A percentile compares a stretch with the other conserved stretches of the same genome.
These are phyloP conservation scores for Scheffersomyces insectosa DNA, from an alignment of 1,139 yeast genomes.

Conservation along the genomic window DNA sequence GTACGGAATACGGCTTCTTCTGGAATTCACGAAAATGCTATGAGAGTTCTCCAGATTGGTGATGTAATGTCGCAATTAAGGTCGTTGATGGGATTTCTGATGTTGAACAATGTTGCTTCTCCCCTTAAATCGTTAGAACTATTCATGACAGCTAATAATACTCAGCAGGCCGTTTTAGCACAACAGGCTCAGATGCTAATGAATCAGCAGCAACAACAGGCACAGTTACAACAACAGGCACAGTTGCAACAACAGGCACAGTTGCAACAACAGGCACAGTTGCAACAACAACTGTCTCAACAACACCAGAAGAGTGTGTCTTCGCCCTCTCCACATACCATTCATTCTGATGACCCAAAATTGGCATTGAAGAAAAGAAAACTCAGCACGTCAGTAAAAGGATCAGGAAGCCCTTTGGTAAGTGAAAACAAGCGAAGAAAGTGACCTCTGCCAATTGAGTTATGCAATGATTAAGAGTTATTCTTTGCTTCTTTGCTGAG, in stretches of 20 bases:
- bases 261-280: constrained; percentile 8
- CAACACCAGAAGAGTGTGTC: constrained; percentile 4
- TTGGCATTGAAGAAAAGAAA: constrained; percentile 12
- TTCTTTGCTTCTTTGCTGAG: too few species aligned
- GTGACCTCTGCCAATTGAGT: background rate
- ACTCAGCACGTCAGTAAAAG: constrained; percentile 7
- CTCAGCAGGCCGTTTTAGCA: background rate
- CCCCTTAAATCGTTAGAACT: constrained; percentile 63
- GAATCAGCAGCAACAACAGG: constrained; percentile 10
- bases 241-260: constrained; percentile 12
- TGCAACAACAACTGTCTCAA: constrained; percentile 6
- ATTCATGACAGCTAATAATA: constrained; percentile 33
- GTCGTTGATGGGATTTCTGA: constrained; percentile 61
- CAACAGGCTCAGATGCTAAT: constrained; percentile 9
- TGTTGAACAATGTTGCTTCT: constrained; percentile 43
- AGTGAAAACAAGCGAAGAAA: constrained; percentile 10
- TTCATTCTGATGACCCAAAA: constrained; percentile 12
- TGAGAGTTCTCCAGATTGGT: constrained; percentile 71
- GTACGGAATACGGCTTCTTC: constrained; percentile 32
- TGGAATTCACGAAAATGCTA: constrained; percentile 65
- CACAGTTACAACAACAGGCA: constrained; percentile 8
- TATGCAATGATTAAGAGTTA: too few species aligned
- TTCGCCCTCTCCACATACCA: constrained; percentile 11
- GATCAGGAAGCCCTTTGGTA: constrained; percentile 8
- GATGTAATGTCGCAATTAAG: constrained; percentile 74